These are phyloP conservation scores for Cryptococcus deneoformans DNA, from an alignment of 1,284 basidiomycete species.

Conservation along the genomic window DNA sequence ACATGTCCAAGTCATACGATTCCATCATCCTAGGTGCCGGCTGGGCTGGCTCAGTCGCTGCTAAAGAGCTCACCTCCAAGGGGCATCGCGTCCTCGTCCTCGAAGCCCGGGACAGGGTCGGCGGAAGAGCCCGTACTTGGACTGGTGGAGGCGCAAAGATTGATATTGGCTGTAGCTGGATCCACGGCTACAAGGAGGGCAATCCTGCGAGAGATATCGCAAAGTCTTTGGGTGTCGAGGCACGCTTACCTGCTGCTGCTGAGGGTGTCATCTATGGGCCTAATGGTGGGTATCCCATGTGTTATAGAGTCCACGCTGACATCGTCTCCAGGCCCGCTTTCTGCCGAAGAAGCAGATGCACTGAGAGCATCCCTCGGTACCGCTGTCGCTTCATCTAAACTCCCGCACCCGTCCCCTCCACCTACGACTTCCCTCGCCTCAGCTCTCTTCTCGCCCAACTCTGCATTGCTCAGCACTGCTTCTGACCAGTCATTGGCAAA, in stretches of 20 bases:
- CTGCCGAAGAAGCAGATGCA: conserved; percentile 13
- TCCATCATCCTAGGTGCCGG: conserved; percentile 54
- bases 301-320: too few relatives aligned
- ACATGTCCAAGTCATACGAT: conserved; percentile 33
- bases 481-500: conserved; percentile 28
- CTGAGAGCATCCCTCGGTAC: conserved; percentile 34
- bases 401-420: conserved; percentile 27
- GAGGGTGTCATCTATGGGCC: conserved; percentile 41
- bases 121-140: conserved; percentile 53
- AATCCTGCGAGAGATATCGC: conserved; percentile 50
- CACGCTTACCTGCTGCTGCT: conserved; percentile 41
- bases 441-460: conserved; percentile 42
- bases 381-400: conserved; percentile 32
- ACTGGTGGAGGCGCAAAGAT: conserved; percentile 30
- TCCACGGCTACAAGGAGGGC: conserved; percentile 54
- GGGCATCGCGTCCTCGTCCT: conserved; percentile 51
- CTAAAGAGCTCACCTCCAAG: conserved; percentile 46
- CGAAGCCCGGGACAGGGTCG: conserved; percentile 53
- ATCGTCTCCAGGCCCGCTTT: conserved; percentile 19
- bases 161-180: conserved; percentile 55
- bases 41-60: conserved; percentile 53
- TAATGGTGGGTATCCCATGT: conserved; percentile 24
- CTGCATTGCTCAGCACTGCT: conserved; percentile 26
- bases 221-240: conserved; percentile 46
- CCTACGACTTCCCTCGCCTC: conserved; percentile 23